phyloP scores from a whole-genome alignment of 2,329 filamentous ascomycete genomes.

The Aspergillus brasiliensis region DNA sequence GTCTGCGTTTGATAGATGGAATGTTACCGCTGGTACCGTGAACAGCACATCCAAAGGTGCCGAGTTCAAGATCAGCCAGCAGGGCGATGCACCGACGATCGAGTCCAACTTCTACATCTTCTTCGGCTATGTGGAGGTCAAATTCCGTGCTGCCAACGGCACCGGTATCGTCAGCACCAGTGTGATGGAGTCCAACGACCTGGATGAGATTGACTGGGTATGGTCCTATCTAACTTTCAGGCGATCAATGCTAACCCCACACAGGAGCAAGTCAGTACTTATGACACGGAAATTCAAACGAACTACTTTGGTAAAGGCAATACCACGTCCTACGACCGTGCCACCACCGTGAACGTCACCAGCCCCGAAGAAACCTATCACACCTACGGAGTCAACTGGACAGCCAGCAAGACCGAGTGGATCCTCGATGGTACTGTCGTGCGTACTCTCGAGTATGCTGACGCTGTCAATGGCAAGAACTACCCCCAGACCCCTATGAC shows the following conservation, averaged over 20 bases:
- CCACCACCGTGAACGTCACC: constrained; percentile 69
- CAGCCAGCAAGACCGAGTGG: constrained; percentile 64
- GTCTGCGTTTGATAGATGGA: constrained; percentile 62
- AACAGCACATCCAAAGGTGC: constrained; percentile 70
- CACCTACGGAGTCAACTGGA: constrained; percentile 64
- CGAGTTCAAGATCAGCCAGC: constrained; percentile 73
- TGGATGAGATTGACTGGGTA: constrained; percentile 97
- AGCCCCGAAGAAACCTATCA: constrained; percentile 56
- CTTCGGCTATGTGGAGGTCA: constrained; percentile 87
- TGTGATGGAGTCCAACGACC: constrained; percentile 83
- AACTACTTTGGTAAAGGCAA: constrained; percentile 97
- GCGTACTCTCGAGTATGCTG: constrained; percentile 62
- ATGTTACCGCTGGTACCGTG: constrained; percentile 66
- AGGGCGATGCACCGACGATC: constrained; percentile 84
- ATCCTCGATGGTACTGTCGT: constrained; percentile 62
- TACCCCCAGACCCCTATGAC: constrained; percentile 76
- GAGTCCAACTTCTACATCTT: constrained; percentile 95
- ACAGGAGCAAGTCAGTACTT: constrained; percentile 41
- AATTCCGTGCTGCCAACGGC: constrained; percentile 82
- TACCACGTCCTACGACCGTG: constrained; percentile 76
- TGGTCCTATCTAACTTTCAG: constrained; percentile 62
- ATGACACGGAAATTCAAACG: constrained; percentile 59
- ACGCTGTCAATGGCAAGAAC: constrained; percentile 59
- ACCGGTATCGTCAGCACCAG: constrained; percentile 91
- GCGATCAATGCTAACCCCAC: constrained; percentile 52